Base-by-base conservation (phyloP, 2,329 filamentous ascomycete species). In the Talaromyces atroroseus region DNA sequence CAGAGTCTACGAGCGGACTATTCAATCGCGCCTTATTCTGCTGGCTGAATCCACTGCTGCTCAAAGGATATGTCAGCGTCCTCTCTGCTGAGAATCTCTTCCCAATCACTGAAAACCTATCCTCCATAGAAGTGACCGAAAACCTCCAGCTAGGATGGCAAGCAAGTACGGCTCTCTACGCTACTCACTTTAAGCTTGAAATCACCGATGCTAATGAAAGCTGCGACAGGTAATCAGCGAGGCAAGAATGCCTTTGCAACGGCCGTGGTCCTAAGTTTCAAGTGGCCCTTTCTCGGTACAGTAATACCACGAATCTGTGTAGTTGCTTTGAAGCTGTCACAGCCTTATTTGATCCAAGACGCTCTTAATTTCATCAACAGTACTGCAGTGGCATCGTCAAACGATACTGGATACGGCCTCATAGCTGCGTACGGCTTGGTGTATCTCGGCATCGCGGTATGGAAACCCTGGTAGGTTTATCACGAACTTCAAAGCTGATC, bases 1-100 rank as follows among this genome's bases (percentile, higher is more conserved):
- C 64, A 0, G 79, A 82, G 61, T 74, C 72, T 32, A 77, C 76
- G 5, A 77, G 75, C 54, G 74, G 77, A 4, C 61, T 75, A 11
- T 73, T 76, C 59, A 76, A 65, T 53, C 66, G 71, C 21, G 67
- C 67, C 2, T 64, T 77, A 18, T 80, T 79, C 58, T 74, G 69
- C 62, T 80, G 78, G 78, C 68, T 79, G 48, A 63, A 64, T 51
- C 48, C 54, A 12, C 54, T 64, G 47, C 38, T 65, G 20, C 50
- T 58, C 49, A 60, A 54, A 42, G 63, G 62, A 1, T 78, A 71
- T 65, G 68, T 64, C 3, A 72, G 67, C 5, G 52, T 66, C 6
- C 53, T 76, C 21, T 60, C 61, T 1, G 64, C 75, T 0, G 67
- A 73, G 2, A 71, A 75, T 49, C 63, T 77, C 3, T 69, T 66